phyloP scores from a whole-genome alignment of 768 basidiomycete species.

The Neoboletus magnificus region DNA sequence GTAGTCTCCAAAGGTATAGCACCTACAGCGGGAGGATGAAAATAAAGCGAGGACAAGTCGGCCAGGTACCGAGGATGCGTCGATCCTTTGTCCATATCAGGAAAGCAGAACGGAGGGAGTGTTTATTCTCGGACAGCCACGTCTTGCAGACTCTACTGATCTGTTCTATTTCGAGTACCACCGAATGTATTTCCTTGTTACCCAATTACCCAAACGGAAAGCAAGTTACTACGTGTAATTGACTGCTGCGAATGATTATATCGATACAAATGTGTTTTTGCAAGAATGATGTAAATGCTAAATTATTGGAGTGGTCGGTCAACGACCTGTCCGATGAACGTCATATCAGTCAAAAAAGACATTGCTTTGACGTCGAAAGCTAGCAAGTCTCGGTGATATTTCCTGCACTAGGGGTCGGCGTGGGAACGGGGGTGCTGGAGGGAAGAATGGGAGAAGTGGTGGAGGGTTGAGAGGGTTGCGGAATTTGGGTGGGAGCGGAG shows the following conservation, averaged over 20 bases:
- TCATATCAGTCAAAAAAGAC: background rate
- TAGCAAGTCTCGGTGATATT: constrained; percentile 5
- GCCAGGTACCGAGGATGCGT: no score
- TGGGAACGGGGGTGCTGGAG: background rate
- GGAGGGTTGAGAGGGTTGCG: constrained; percentile 1
- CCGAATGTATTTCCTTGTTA: background rate
- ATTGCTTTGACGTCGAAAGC: background rate
- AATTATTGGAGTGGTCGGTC: constrained; percentile 6
- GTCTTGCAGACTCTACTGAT: no score
- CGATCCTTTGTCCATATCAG: constrained; percentile 14
- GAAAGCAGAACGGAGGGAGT: background rate
- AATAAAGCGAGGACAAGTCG: background rate
- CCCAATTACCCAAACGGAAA: background rate
- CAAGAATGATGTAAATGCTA: background rate
- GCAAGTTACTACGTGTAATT: background rate
- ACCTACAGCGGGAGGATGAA: background rate
- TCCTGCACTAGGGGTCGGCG: background rate
- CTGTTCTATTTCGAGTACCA: background rate
- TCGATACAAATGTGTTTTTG: constrained; percentile 9
- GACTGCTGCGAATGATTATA: constrained; percentile 6
- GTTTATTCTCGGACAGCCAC: background rate
- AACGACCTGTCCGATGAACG: constrained; percentile 5
- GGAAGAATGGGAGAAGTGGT: background rate
- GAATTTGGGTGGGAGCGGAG: background rate
- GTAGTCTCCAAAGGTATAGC: background rate